phyloP scores from a whole-genome alignment of 2,329 filamentous ascomycete genomes.

The Paracoccidioides brasiliensis region DNA sequence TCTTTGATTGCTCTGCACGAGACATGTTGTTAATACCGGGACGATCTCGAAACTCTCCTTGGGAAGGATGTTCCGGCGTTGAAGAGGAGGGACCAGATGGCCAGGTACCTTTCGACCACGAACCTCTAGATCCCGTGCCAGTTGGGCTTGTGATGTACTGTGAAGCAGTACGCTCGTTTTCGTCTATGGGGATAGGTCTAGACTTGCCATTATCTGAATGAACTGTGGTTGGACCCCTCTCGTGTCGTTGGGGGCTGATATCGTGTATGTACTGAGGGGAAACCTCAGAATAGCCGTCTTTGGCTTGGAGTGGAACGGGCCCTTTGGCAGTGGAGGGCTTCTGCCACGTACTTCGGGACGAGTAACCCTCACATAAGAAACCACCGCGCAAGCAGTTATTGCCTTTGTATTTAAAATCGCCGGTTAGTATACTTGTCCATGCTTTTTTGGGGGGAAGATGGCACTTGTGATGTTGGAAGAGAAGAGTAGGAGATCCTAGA shows the following conservation, averaged over 20 bases:
- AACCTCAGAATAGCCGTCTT: conserved; percentile 45
- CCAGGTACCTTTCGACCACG: conserved; percentile 31
- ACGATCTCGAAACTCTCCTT: conserved; percentile 29
- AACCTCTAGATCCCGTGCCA: conserved; percentile 20
- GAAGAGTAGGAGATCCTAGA: not conserved
- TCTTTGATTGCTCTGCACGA: conserved; percentile 22
- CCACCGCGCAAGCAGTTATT: conserved; percentile 83
- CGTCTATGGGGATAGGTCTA: conserved; percentile 35
- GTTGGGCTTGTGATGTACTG: conserved; percentile 32
- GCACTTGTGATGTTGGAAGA: no score
- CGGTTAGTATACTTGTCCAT: not conserved
- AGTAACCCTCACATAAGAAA: conserved; percentile 86
- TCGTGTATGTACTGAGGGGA: conserved; percentile 27
- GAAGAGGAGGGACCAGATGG: conserved; percentile 25
- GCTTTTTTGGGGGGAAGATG: no score
- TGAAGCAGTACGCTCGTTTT: conserved; percentile 25
- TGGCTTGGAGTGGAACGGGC: conserved; percentile 68
- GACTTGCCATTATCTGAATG: conserved; percentile 34
- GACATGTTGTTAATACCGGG: conserved; percentile 28
- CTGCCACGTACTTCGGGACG: conserved; percentile 62
- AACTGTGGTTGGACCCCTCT: conserved; percentile 22
- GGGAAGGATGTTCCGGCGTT: conserved; percentile 26
- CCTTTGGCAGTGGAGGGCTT: conserved; percentile 59
- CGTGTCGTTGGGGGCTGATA: conserved; percentile 24
- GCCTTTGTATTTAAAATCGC: conserved; percentile 37